Conservation (phyloP, 257 asterid species). For the Capsicum rhomboideum region DNA sequence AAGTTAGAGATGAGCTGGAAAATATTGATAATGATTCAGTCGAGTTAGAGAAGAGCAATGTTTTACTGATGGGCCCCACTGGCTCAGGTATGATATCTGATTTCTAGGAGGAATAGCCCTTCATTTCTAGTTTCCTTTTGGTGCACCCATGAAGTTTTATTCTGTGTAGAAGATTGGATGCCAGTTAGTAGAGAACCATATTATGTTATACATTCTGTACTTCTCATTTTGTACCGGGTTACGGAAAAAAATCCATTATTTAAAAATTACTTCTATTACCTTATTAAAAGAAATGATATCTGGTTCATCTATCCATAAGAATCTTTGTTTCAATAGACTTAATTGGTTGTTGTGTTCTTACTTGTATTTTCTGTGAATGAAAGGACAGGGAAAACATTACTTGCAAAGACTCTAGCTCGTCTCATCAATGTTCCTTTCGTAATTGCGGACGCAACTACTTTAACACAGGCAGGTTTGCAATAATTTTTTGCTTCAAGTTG, state of each 20-base stretch:
- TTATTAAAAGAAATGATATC: slow-evolving; percentile 7
- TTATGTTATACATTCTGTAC: not conserved
- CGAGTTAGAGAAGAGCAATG: slow-evolving; percentile 96
- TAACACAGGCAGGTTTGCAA: slow-evolving; percentile 95
- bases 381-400: slow-evolving; percentile 95
- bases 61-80: slow-evolving; percentile 86
- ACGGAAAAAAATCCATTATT: not conserved
- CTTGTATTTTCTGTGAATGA: slow-evolving; percentile 29
- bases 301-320: not conserved
- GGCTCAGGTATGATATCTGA: slow-evolving; percentile 67
- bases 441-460: slow-evolving; percentile 84
- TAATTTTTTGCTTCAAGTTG: slow-evolving; percentile 7
- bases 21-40: slow-evolving; percentile 41
- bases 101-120: not conserved
- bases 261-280: not conserved
- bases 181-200: not conserved
- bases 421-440: slow-evolving; percentile 85
- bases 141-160: not conserved
- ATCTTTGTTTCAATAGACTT: not conserved
- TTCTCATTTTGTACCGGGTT: not conserved
- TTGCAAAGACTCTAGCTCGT: slow-evolving; percentile 96
- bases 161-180: not conserved
- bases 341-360: not conserved
- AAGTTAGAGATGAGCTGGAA: slow-evolving; percentile 28
- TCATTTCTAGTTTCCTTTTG: not conserved